Evolutionary conservation across 2,329 filamentous ascomycete species (phyloP).

Genomic region (Aspergillus fijiensis): DNA sequence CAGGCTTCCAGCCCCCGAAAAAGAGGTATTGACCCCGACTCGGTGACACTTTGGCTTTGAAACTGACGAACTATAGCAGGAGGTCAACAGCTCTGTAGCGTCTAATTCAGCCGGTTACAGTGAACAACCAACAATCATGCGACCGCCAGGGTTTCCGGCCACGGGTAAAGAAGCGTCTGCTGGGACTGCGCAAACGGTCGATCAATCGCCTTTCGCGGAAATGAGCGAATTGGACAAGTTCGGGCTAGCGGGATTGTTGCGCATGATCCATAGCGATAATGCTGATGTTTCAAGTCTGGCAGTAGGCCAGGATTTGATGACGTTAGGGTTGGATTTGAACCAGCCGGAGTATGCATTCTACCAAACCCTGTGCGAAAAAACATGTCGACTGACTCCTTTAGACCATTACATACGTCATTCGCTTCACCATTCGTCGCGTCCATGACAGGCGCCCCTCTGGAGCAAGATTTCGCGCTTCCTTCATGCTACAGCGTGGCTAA

Average conservation of each 20-base stretch:
- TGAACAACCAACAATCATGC: constrained; percentile 36
- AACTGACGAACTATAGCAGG: constrained; percentile 27
- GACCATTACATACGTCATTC: constrained; percentile 63
- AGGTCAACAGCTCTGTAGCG: constrained; percentile 36
- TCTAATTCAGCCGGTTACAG: constrained; percentile 35
- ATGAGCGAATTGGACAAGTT: constrained; percentile 62
- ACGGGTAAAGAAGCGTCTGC: constrained; percentile 37
- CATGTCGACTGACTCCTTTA: constrained; percentile 25
- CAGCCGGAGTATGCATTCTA: constrained; percentile 54
- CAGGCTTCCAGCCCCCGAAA: constrained; percentile 44
- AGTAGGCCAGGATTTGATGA: constrained; percentile 63
- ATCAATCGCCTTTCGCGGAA: constrained; percentile 49
- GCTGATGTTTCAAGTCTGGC: constrained; percentile 55
- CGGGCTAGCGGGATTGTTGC: constrained; percentile 59
- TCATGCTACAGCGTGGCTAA: constrained; percentile 66
- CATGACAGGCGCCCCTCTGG: constrained; percentile 56
- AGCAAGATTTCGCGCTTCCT: constrained; percentile 64
- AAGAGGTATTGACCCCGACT: constrained; percentile 30
- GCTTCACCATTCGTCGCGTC: constrained; percentile 62
- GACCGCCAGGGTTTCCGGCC: constrained; percentile 34
- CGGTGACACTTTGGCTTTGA: not conserved
- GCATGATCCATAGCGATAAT: constrained; percentile 56
- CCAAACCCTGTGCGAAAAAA: not conserved
- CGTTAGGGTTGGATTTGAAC: constrained; percentile 64
- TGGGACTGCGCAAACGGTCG: constrained; percentile 33